These are phyloP conservation scores for Lactarius hatsudake DNA, from an alignment of 768 basidiomycete species.

Conservation along the genomic window DNA sequence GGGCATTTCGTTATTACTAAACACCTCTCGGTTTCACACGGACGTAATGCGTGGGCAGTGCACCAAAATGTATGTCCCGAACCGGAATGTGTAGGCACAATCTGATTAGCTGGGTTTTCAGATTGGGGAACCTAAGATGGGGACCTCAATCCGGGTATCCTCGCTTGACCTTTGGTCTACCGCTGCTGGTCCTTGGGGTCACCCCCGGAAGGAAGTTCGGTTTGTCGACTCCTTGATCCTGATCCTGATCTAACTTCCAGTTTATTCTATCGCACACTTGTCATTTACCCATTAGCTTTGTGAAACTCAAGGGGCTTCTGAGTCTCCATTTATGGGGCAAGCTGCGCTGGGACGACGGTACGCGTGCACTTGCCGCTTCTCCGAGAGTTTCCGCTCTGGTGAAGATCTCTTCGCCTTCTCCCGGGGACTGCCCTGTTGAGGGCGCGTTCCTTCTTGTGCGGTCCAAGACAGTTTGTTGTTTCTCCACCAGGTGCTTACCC, in stretches of 20 bases:
- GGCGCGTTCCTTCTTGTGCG: not conserved
- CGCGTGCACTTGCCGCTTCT: not conserved
- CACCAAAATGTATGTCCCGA: not conserved
- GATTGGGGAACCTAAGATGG: not conserved
- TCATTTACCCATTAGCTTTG: conserved; percentile 12
- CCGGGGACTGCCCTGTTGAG: conserved; percentile 9
- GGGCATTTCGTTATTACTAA: not conserved
- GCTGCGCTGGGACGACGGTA: conserved; percentile 2
- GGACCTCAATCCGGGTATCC: not conserved
- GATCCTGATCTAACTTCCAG: conserved; percentile 4
- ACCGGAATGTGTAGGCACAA: conserved; percentile 1
- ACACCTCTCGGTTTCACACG: conserved; percentile 9
- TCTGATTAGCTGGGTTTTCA: not conserved
- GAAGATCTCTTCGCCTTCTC: conserved; percentile 13
- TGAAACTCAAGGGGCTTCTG: conserved; percentile 11
- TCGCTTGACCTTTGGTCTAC: not conserved
- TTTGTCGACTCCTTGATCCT: conserved; percentile 6
- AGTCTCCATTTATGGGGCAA: conserved; percentile 11
- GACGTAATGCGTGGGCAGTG: conserved; percentile 8
- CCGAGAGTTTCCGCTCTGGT: conserved; percentile 11
- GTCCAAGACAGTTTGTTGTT: not conserved
- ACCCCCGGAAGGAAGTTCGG: conserved; percentile 6
- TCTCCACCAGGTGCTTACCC: not conserved
- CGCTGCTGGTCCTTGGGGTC: not conserved
- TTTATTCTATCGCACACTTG: not conserved